Base-by-base conservation (phyloP, 495 filamentous ascomycete genomes). In the Podospora tetraspora region DNA sequence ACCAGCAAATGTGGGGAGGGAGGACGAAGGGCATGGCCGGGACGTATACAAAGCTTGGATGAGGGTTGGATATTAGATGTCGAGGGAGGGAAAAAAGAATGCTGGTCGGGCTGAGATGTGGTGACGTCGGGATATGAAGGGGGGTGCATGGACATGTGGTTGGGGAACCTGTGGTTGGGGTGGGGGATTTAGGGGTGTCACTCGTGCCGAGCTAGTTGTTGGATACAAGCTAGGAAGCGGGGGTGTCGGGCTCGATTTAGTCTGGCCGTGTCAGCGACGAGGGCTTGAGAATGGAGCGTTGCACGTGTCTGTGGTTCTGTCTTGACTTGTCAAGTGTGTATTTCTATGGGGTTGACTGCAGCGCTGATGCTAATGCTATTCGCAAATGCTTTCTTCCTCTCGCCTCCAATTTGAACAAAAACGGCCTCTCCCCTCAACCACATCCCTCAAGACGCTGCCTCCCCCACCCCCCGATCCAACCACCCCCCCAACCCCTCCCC, bases 401-500 rank as follows among this genome's bases (percentile, higher is more conserved):
- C 61, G 0, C 27, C 3, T 27, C 27, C 27, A 27, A 27, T 5
- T 5, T 27, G 27, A 32, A 32, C 30, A 32, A 32, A 32, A 12
- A 2, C 10, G 12, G 3, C 32, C 4, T 37, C 32, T 37, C 3
- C 13, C 13, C 34, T 16, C 34, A 19, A 43, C 13, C 34, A 6
- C 34, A 34, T 11, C 19, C 11, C n/a, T 32, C 21, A 32, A 8
- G 11, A 13, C 12, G 27, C 4, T 4, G 4, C 5, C 27, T 27
- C 27, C 10, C 32, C 11, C 10, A 4, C 37, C 37, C 16, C 43
- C 19, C 43, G 16, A n/a, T n/a, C 61, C 32, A 79, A 67, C 30
- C 79, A 72, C 30, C 77, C 68, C 7, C 57, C 70, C 66, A 75
- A 74, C 6, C 79, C 74, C 34, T 76, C 65, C 12, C 79, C 78